Conservation (phyloP, 805 yeast species). For the Ogataea sp. region DNA sequence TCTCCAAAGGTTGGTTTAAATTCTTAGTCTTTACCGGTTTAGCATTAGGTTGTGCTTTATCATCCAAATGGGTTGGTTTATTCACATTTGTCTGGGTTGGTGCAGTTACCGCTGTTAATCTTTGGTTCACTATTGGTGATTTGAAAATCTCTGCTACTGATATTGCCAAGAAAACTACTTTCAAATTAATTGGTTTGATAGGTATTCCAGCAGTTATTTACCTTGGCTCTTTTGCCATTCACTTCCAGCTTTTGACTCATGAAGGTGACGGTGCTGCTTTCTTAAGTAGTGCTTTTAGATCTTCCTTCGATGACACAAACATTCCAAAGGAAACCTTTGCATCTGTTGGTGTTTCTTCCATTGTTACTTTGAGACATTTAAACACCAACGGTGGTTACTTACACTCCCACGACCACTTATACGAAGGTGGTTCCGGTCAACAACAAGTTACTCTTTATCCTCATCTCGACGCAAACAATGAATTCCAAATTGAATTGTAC, state of each 20-base stretch:
- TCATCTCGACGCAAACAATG: slow-evolving; percentile 66
- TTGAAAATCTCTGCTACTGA: slow-evolving; percentile 38
- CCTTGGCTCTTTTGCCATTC: slow-evolving; percentile 51
- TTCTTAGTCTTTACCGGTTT: slow-evolving; percentile 57
- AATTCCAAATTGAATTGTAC: slow-evolving; percentile 64
- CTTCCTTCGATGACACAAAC: slow-evolving; percentile 48
- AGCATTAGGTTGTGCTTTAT: slow-evolving; percentile 64
- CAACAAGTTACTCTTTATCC: slow-evolving; percentile 80
- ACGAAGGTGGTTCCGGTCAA: slow-evolving; percentile 76
- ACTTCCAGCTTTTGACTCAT: slow-evolving; percentile 45
- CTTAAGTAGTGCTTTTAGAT: slow-evolving; percentile 65
- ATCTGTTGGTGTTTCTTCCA: slow-evolving; percentile 67
- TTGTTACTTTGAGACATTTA: slow-evolving; percentile 57
- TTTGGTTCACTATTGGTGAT: slow-evolving; percentile 73
- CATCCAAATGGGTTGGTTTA: slow-evolving; percentile 81
- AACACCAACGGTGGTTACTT: slow-evolving; percentile 74
- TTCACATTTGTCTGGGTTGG: slow-evolving; percentile 81
- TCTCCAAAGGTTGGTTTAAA: slow-evolving; percentile 47
- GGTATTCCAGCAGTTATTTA: slow-evolving; percentile 54
- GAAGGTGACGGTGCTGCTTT: slow-evolving; percentile 71
- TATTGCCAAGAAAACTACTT: slow-evolving; percentile 37
- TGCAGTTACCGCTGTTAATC: slow-evolving; percentile 44
- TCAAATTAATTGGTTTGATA: slow-evolving; percentile 46
- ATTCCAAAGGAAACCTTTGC: slow-evolving; percentile 54
- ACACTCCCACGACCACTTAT: slow-evolving; percentile 68